Base-by-base conservation (phyloP, 257 asterid species). In the Nemophila menziesii region DNA sequence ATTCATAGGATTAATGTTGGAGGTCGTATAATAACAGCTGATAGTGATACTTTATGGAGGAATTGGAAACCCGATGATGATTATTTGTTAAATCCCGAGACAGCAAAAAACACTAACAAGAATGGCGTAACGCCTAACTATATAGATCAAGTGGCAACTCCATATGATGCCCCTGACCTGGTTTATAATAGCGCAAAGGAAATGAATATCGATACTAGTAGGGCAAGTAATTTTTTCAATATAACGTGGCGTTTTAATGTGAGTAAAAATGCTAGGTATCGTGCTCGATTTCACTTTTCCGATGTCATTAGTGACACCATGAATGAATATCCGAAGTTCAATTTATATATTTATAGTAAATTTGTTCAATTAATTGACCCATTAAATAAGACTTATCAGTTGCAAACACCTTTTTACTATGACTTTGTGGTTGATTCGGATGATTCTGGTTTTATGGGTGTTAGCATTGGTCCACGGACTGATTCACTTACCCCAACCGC, bases 1-100 rank as follows among this genome's bases (percentile, higher is more conserved):
- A 33, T 75, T 43, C 52, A 72, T 57, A 66, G 92, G 65, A 56
- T 82, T 2, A 82, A 82, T 23, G 77, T 78, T 3, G 93, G 92
- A 24, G 90, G 83, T 5, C 1, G 1, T 0, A 10, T 11, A 2
- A 20, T 78, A 16, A 57, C 22, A 3, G 51, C 69, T 3, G 21
- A 27, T 0, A 39, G 4, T 19, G 93, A 82, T 49, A 41, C 66
- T 7, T 9, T 72, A 41, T 16, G 60, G 61, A 75, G 83, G 39
- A 51, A 39, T 33, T 82, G 93, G 93, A 38, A 57, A 5, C 61
- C 83, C 14, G 93, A 75, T 55, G 81, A 74, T 50, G 54, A 0
- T 17, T 68, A 43, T 38, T 21, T 74, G 48, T 1, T 49, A 15
- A 8, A 0, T 1, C 26, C 12, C 0, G 4, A 0, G 17, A 16